These are phyloP conservation scores for Perkinsus chesapeaki DNA, from an alignment of 169 alveolate species.

Conservation along the genomic window DNA sequence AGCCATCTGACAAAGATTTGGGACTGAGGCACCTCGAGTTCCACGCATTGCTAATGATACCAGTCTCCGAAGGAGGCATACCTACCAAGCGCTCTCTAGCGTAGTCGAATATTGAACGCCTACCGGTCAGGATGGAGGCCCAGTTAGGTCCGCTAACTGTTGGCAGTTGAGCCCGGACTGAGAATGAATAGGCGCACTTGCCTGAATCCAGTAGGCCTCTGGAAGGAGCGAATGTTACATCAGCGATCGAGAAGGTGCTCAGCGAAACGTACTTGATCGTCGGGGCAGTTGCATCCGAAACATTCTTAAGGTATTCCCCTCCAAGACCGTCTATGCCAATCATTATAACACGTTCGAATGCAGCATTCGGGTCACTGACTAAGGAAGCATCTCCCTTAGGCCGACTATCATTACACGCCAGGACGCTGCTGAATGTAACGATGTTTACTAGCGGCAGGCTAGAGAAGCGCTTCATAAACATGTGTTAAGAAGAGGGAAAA, in stretches of 20 bases:
- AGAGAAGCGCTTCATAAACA: no score
- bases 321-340: neutral
- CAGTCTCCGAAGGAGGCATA: neutral
- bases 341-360: neutral
- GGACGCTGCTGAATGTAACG: no score
- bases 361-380: neutral
- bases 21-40: neutral
- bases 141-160: neutral
- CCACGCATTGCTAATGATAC: neutral
- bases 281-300: no score
- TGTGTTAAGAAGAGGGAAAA: no score
- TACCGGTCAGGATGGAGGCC: neutral
- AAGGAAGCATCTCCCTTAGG: no score
- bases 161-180: neutral
- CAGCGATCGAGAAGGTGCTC: no score
- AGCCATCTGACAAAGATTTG: neutral
- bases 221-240: no score
- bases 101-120: neutral
- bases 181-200: no score
- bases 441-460: no score
- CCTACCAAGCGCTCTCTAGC: neutral
- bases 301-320: neutral
- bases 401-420: no score
- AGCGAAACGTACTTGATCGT: no score
- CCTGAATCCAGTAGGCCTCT: no score